Percentiles rank a stretch among this genome's conserved stretches.
Evolutionary conservation across 495 filamentous ascomycete species (phyloP).

Genomic region (Thermochaetoides thermophila): DNA sequence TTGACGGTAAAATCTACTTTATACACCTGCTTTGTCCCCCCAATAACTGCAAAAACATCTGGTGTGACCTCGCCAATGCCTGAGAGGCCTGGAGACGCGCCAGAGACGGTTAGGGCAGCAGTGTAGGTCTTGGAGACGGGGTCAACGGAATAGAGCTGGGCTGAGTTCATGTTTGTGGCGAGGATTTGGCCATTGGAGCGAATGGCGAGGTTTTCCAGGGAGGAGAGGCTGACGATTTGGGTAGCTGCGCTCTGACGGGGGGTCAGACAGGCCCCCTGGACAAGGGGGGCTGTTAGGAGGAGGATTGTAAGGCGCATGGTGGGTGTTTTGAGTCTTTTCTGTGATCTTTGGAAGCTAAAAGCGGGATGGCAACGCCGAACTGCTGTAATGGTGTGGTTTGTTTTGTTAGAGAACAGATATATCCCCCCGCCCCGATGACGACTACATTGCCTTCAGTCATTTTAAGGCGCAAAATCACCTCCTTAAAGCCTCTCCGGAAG

Average conservation of each 20-base stretch:
- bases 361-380: too few species aligned
- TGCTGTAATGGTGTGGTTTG: too few species aligned
- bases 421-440: too few species aligned
- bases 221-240: conserved; percentile 21
- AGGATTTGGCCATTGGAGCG: conserved; percentile 32
- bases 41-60: conserved; percentile 29
- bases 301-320: too few species aligned
- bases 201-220: conserved; percentile 33
- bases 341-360: too few species aligned
- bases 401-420: too few species aligned
- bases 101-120: conserved; percentile 19
- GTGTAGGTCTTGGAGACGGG: conserved; percentile 18
- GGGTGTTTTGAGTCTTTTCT: too few species aligned
- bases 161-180: conserved; percentile 24
- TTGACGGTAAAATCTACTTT: conserved; percentile 22
- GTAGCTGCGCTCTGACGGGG: conserved; percentile 9
- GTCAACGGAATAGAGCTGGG: conserved; percentile 21
- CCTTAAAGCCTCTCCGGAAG: too few species aligned
- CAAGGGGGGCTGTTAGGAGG: too few species aligned
- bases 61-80: conserved; percentile 29
- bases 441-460: too few species aligned
- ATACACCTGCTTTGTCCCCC: conserved; percentile 23
- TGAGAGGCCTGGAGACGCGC: conserved; percentile 20
- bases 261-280: too few species aligned
- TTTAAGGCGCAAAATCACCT: too few species aligned